phyloP scores from a whole-genome alignment of 2,329 filamentous ascomycete genomes.

The Penicillium corylophilum region DNA sequence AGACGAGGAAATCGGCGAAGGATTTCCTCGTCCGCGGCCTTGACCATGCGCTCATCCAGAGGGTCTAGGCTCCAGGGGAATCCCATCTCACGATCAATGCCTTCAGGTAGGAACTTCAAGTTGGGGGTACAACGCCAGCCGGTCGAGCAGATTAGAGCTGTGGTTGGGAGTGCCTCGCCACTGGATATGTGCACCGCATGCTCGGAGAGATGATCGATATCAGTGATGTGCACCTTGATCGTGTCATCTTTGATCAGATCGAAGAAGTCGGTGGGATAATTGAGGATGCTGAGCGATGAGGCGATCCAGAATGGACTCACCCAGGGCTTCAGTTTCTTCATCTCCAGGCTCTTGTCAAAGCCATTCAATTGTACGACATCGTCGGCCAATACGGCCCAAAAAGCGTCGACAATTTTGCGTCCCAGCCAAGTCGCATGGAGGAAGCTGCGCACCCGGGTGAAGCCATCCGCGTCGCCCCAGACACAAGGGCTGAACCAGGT shows the following conservation, averaged over 20 bases:
- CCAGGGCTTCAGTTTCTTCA: slow-evolving; percentile 49
- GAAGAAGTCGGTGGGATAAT: slow-evolving; percentile 59
- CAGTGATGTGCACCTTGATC: slow-evolving; percentile 57
- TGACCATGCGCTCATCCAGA: slow-evolving; percentile 38
- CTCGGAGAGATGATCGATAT: slow-evolving; percentile 52
- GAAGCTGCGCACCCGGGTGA: slow-evolving; percentile 43
- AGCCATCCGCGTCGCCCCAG: slow-evolving; percentile 66
- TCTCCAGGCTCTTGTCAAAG: slow-evolving; percentile 47
- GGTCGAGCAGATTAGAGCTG: slow-evolving; percentile 56
- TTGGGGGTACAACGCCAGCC: slow-evolving; percentile 56
- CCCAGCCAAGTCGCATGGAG: slow-evolving; percentile 55
- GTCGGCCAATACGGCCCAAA: slow-evolving; percentile 54
- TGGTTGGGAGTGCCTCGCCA: slow-evolving; percentile 46
- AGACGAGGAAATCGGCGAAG: slow-evolving; percentile 53
- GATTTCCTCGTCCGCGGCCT: slow-evolving; percentile 52
- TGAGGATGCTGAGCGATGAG: slow-evolving; percentile 59
- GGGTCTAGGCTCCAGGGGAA: slow-evolving; percentile 42
- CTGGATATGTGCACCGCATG: slow-evolving; percentile 50
- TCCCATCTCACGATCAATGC: slow-evolving; percentile 47
- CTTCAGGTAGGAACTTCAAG: slow-evolving; percentile 49
- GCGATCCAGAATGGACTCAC: slow-evolving; percentile 54
- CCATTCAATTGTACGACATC: slow-evolving; percentile 51
- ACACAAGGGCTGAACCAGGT: slow-evolving; percentile 75
- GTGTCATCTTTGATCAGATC: slow-evolving; percentile 54
- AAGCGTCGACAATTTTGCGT: slow-evolving; percentile 49